Percentiles rank a stretch among this genome's conserved stretches.
Conservation (phyloP, 2,329 filamentous ascomycete species). For the Cladosporium sp. region DNA sequence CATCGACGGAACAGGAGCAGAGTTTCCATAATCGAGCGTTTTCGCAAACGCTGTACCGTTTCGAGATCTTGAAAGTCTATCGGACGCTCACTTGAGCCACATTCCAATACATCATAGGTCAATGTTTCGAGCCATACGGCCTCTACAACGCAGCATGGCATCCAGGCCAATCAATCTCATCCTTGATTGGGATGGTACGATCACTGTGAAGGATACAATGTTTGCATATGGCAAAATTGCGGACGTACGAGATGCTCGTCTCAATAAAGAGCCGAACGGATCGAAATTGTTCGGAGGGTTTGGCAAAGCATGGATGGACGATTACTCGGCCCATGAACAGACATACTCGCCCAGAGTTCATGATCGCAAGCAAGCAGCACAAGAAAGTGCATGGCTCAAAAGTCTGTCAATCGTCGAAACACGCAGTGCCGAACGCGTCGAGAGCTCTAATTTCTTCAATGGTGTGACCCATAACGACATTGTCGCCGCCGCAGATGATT, state of each 20-base stretch:
- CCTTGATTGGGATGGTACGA: slow-evolving; percentile 47
- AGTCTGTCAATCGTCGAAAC: slow-evolving; percentile 37
- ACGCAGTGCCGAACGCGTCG: slow-evolving; percentile 38
- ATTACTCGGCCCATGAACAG: slow-evolving; percentile 34
- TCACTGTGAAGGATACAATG: slow-evolving; percentile 44
- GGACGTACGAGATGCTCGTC: slow-evolving; percentile 23
- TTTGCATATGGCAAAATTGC: slow-evolving; percentile 39
- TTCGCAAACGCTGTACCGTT: no score
- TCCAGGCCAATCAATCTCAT: slow-evolving; percentile 26
- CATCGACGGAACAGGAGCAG: no score
- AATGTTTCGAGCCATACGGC: not conserved
- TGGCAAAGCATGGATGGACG: slow-evolving; percentile 38
- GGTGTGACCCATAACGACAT: slow-evolving; percentile 33
- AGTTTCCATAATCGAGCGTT: no score
- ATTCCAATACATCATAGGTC: not conserved
- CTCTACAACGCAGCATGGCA: not conserved
- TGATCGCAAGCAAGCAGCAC: slow-evolving; percentile 28
- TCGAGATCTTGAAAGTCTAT: not conserved
- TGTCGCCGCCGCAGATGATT: slow-evolving; percentile 20
- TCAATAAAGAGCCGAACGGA: slow-evolving; percentile 16
- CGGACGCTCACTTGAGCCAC: not conserved
- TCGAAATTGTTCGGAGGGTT: slow-evolving; percentile 31
- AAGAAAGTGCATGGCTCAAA: slow-evolving; percentile 37
- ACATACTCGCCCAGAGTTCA: slow-evolving; percentile 24
- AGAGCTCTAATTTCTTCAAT: slow-evolving; percentile 36